Evolutionary conservation across 2,329 filamentous ascomycete species (phyloP).

Genomic region (Chaetomiaceae sp.): DNA sequence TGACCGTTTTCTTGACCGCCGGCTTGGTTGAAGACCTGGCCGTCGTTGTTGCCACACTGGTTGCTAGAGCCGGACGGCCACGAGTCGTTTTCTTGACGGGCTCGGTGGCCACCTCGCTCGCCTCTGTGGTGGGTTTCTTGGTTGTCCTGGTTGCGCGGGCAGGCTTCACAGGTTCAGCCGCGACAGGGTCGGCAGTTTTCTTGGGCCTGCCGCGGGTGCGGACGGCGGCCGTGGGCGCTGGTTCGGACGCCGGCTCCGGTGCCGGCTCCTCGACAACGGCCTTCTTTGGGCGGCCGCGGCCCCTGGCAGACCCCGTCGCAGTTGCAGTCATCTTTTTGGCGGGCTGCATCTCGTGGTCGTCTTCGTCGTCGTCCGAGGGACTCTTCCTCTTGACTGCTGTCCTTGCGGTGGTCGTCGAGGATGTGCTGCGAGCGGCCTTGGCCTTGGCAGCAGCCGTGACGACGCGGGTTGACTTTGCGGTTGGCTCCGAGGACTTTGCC

Average conservation of each 20-base stretch:
- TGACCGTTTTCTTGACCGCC: constrained; percentile 56
- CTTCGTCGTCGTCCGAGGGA: constrained; percentile 49
- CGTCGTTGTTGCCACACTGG: constrained; percentile 22
- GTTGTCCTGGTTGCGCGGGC: constrained; percentile 17
- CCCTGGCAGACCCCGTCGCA: constrained; percentile 33
- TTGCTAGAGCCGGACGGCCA: constrained; percentile 36
- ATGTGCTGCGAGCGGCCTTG: constrained; percentile 38
- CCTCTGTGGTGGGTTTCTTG: constrained; percentile 12
- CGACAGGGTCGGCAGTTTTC: constrained; percentile 31
- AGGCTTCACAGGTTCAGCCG: constrained; percentile 29
- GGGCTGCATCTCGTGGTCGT: constrained; percentile 36
- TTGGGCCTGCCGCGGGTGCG: constrained; percentile 30
- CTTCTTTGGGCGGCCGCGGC: constrained; percentile 48
- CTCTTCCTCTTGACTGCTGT: constrained; percentile 49
- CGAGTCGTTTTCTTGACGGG: constrained; percentile 37
- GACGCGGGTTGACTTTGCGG: constrained; percentile 41
- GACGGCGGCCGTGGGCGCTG: constrained; percentile 23
- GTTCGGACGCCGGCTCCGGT: constrained; percentile 38
- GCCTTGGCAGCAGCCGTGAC: constrained; percentile 48
- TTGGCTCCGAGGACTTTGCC: constrained; percentile 33
- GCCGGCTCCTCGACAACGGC: constrained; percentile 23
- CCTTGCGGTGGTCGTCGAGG: constrained; percentile 31
- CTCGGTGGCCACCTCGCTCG: constrained; percentile 4
- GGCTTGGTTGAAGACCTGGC: constrained; percentile 38
- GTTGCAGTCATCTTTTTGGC: constrained; percentile 17